phyloP scores from a whole-genome alignment of 805 yeast genomes.

The Saccharomycopsis sp. region DNA sequence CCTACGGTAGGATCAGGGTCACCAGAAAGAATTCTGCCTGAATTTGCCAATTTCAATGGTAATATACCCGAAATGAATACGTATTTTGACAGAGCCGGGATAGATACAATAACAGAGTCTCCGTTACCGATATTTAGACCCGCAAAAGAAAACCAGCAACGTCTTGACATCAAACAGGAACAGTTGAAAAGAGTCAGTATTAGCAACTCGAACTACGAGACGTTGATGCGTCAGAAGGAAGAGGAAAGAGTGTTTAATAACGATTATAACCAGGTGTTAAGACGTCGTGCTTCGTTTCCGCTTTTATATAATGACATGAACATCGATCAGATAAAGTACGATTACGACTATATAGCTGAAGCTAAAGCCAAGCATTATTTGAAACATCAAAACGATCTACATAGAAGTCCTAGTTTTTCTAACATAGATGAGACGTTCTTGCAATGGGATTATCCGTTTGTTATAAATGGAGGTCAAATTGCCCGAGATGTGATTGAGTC shows the following conservation, averaged over 20 bases:
- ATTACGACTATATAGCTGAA: conserved; percentile 23
- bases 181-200: not conserved
- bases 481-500: not conserved
- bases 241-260: not conserved
- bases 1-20: not conserved
- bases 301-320: conserved; percentile 30
- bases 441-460: not conserved
- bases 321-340: conserved; percentile 25
- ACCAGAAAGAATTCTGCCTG: too few relatives aligned
- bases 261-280: conserved; percentile 24
- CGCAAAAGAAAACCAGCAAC: not conserved
- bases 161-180: not conserved
- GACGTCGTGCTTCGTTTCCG: conserved; percentile 38
- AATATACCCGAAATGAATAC: not conserved
- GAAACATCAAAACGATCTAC: conserved; percentile 9
- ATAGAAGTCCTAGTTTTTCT: conserved; percentile 34
- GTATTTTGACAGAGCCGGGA: not conserved
- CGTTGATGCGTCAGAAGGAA: not conserved
- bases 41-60: too few relatives aligned
- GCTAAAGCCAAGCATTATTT: not conserved
- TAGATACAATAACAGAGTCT: not conserved
- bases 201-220: not conserved
- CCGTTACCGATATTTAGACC: not conserved
- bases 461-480: not conserved
- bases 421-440: conserved; percentile 26